Percentiles rank a stretch among this genome's conserved stretches.
phyloP scores from a whole-genome alignment of 1,284 basidiomycete species.

The Microbotryomycetes sp. region DNA sequence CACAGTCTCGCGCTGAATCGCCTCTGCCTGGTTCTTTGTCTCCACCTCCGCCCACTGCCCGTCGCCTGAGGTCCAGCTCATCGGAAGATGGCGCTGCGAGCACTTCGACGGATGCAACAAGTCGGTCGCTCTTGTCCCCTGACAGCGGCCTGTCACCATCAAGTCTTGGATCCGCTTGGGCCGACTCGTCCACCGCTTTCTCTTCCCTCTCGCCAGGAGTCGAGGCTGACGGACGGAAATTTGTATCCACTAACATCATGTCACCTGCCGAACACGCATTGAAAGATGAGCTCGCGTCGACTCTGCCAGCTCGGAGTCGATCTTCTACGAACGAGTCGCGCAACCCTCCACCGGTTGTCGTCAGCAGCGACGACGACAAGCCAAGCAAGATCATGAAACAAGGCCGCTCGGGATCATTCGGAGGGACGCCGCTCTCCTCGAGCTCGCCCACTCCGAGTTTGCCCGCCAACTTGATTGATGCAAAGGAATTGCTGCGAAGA shows the following conservation, averaged over 20 bases:
- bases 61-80: constrained; percentile 8
- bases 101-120: neutral
- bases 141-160: neutral
- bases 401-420: constrained; percentile 25
- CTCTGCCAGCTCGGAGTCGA: neutral
- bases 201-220: neutral
- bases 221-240: too few relatives aligned
- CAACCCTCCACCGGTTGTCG: neutral
- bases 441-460: constrained; percentile 29
- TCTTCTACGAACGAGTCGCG: neutral
- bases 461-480: constrained; percentile 36
- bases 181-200: neutral
- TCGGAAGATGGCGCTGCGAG: constrained; percentile 9
- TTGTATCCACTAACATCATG: neutral
- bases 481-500: constrained; percentile 36
- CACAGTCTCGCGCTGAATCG: neutral
- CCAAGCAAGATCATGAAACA: neutral
- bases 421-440: neutral
- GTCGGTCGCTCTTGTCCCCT: neutral
- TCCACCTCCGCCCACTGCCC: neutral
- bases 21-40: neutral
- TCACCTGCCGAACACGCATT: constrained; percentile 1
- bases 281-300: neutral
- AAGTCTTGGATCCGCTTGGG: neutral
- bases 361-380: constrained; percentile 10